Percentiles rank a stretch among this genome's conserved stretches.
Evolutionary conservation across 768 basidiomycete genomes (phyloP).

Genomic region (Calocera cornea): DNA sequence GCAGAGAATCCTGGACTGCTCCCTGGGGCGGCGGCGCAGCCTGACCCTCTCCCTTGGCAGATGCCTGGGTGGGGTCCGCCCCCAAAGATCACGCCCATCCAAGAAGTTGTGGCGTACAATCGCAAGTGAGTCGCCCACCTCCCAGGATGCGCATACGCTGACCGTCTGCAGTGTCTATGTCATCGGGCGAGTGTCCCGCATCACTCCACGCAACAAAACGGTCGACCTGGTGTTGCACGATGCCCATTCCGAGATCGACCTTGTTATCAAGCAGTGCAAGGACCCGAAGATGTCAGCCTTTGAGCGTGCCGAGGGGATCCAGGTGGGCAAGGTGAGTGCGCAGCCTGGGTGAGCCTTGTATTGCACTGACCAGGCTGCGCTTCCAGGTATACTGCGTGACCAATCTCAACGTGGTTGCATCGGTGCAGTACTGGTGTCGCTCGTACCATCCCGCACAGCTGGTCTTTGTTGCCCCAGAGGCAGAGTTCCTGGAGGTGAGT

Average conservation of each 20-base stretch:
- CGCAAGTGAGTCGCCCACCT: background rate
- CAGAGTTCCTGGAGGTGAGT: background rate
- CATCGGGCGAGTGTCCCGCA: background rate
- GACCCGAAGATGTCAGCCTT: too few species aligned
- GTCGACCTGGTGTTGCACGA: background rate
- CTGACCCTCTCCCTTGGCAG: background rate
- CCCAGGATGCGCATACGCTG: background rate
- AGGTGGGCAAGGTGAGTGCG: background rate
- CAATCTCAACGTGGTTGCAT: background rate
- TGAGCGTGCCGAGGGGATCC: background rate
- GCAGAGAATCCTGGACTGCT: background rate
- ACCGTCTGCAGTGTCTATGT: background rate
- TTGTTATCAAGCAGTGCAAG: background rate
- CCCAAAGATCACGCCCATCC: background rate
- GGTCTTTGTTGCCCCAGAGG: background rate
- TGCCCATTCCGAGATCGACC: background rate
- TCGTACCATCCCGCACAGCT: background rate
- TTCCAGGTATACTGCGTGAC: background rate
- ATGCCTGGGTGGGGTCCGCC: background rate
- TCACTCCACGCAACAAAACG: background rate
- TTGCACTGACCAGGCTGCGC: too few species aligned
- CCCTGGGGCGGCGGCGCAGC: background rate
- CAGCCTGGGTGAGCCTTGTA: too few species aligned
- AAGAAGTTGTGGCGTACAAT: background rate
- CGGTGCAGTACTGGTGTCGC: background rate